phyloP scores from a whole-genome alignment of 768 basidiomycete species.

The Pholiota molesta region DNA sequence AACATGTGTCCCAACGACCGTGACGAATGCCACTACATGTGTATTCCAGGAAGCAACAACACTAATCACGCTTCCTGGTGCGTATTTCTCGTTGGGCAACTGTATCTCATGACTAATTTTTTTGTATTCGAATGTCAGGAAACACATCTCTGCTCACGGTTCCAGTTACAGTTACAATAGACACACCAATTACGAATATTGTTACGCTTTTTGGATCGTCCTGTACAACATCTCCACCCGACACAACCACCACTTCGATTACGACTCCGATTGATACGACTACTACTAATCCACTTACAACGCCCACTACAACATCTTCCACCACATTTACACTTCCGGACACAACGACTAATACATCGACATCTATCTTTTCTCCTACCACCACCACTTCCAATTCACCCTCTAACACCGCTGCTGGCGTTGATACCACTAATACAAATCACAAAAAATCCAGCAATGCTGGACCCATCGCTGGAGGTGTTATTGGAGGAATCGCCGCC shows the following conservation, averaged over 20 bases:
- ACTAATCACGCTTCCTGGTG: slow-evolving; percentile 24
- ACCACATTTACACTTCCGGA: background rate
- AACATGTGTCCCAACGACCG: slow-evolving; percentile 16
- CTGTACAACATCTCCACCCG: slow-evolving; percentile 19
- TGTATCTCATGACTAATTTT: background rate
- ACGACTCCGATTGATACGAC: slow-evolving; percentile 12
- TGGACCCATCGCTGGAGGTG: slow-evolving; percentile 31
- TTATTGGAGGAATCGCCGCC: slow-evolving; percentile 27
- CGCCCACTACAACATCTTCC: background rate
- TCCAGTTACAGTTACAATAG: slow-evolving; percentile 21
- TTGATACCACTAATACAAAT: background rate
- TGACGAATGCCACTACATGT: slow-evolving; percentile 17
- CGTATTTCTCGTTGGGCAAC: slow-evolving; percentile 2
- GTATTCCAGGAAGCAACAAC: slow-evolving; percentile 16
- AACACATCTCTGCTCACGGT: slow-evolving; percentile 19
- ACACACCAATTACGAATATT: slow-evolving; percentile 23
- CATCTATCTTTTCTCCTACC: slow-evolving; percentile 5
- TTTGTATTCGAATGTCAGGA: slow-evolving; percentile 15
- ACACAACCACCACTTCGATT: slow-evolving; percentile 10
- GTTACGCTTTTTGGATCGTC: slow-evolving; percentile 28
- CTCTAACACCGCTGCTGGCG: slow-evolving; percentile 12
- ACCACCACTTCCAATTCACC: slow-evolving; percentile 5
- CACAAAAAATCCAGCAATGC: slow-evolving; percentile 20
- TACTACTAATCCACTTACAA: background rate
- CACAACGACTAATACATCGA: slow-evolving; percentile 6